Conservation (phyloP, 495 filamentous ascomycete genomes). For the Talaromyces proteolyticus region DNA sequence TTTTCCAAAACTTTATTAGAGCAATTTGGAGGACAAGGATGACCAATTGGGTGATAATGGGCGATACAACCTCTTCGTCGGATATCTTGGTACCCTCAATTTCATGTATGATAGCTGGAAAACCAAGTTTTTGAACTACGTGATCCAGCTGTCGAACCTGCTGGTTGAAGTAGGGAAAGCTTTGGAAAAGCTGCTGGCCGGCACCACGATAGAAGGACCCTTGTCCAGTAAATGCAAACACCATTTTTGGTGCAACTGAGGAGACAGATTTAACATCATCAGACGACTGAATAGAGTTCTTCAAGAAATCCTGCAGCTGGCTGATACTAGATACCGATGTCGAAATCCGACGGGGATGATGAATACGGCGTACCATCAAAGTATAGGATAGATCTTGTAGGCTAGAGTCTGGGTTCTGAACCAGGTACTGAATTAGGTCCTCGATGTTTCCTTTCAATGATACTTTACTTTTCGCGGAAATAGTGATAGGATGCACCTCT, state of each 20-base stretch:
- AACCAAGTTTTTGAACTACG: conserved; percentile 59
- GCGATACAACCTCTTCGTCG: too few species aligned
- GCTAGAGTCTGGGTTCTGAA: conserved; percentile 35
- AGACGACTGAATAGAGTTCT: too few species aligned
- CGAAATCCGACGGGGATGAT: conserved; percentile 50
- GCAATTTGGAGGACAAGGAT: conserved; percentile 79
- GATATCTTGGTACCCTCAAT: conserved; percentile 47
- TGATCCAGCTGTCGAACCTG: conserved; percentile 62
- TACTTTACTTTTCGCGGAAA: conserved; percentile 19
- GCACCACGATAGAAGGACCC: conserved; percentile 47
- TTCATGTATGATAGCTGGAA: conserved; percentile 61
- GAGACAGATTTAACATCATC: too few species aligned
- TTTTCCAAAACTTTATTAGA: conserved; percentile 68
- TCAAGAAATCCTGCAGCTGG: conserved; percentile 15
- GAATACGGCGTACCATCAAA: conserved; percentile 64
- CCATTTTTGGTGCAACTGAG: conserved; percentile 18
- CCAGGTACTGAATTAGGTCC: conserved; percentile 36
- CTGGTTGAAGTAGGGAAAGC: conserved; percentile 53
- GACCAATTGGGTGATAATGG: conserved; percentile 71
- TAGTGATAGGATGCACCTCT: conserved; percentile 16
- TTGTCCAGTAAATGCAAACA: conserved; percentile 47
- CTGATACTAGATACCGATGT: conserved; percentile 13
- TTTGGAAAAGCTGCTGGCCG: conserved; percentile 56
- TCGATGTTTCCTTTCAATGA: conserved; percentile 25
- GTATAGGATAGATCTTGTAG: conserved; percentile 62